These are phyloP conservation scores for Podaxis sp. DNA, from an alignment of 768 basidiomycete species.

Conservation along the genomic window DNA sequence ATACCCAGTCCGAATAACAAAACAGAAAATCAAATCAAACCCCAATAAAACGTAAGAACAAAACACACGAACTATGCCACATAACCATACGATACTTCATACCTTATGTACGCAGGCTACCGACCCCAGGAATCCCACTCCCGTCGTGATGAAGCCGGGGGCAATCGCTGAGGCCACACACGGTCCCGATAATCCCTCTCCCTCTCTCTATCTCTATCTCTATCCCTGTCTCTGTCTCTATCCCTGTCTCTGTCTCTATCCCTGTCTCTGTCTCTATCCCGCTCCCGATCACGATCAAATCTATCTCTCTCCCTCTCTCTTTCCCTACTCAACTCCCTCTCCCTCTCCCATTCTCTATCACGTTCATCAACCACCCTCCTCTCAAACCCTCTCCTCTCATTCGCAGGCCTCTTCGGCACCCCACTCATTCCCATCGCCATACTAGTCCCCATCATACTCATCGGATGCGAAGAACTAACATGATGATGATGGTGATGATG, in stretches of 20 bases:
- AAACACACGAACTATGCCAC: neutral
- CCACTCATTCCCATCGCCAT: neutral
- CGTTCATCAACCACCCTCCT: no score
- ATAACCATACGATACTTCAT: neutral
- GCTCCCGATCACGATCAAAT: neutral
- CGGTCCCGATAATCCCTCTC: neutral
- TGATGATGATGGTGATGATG: neutral
- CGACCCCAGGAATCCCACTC: neutral
- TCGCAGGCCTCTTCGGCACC: neutral
- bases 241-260: neutral
- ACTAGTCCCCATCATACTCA: conserved; percentile 10
- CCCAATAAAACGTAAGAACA: neutral
- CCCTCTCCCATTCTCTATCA: neutral
- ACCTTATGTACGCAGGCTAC: neutral
- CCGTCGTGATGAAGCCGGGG: neutral
- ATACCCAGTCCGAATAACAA: no score
- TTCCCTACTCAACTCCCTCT: neutral
- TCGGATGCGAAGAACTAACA: neutral
- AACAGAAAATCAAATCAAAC: neutral
- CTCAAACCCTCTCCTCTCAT: neutral
- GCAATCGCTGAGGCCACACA: neutral
- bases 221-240: conserved; percentile 4
- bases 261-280: neutral
- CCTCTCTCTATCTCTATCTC: conserved; percentile 1
- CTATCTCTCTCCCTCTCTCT: neutral